Percentiles rank a stretch among this genome's conserved stretches.
Conservation (phyloP, 106 monocot species). For the Posidonia australis region DNA sequence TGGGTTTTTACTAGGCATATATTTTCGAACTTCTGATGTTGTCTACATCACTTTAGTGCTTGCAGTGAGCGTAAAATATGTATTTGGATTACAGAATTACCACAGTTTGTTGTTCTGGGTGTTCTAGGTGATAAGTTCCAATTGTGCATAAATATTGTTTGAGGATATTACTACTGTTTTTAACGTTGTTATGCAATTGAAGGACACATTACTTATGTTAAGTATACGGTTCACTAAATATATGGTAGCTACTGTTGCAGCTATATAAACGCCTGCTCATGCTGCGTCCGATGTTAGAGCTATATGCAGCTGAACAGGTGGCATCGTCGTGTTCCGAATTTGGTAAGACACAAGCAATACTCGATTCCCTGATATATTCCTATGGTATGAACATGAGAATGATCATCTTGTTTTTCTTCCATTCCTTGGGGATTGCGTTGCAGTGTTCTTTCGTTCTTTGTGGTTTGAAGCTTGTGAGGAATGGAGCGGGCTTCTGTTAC, state of each 20-base stretch:
- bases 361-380: not conserved
- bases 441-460: not conserved
- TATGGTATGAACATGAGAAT: not conserved
- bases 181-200: no score
- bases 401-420: not conserved
- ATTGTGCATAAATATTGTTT: no score
- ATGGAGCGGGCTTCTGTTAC: not conserved
- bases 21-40: no score
- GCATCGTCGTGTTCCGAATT: not conserved
- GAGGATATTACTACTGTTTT: no score
- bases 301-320: constrained; percentile 4
- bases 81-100: no score
- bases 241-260: not conserved
- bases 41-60: no score
- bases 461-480: constrained; percentile 1
- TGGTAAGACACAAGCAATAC: not conserved
- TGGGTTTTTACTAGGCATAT: no score
- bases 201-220: no score
- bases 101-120: no score
- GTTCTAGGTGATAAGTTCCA: no score
- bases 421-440: not conserved
- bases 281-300: not conserved
- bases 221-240: no score
- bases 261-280: constrained; percentile 1
- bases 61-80: no score